Evolutionary conservation across 371 early-diverging fungal species (phyloP), one percentile per base, ranked within the genome.

Genomic region (Thermomucor indicae-seudaticae): DNA sequence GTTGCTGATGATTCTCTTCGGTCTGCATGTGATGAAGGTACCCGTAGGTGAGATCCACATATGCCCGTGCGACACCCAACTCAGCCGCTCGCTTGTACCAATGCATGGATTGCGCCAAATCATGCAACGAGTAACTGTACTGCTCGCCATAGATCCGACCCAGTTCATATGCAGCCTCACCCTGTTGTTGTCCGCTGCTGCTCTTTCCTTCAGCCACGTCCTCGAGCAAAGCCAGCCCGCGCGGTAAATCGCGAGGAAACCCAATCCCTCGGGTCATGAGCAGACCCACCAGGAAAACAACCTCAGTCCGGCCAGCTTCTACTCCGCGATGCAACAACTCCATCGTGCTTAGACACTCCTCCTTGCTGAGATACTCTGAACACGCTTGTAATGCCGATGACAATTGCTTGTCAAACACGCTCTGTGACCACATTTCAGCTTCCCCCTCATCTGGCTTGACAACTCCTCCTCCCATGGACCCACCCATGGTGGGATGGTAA

Each of bases 361-460:
- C 56, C 8, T 30, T 22, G 6, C 24, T 24, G 19, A 73, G 57
- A 3, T 55, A 31, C 6, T 23, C 16, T 1, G 64, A 41, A 28
- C 65, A 64, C 2, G 40, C 30, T 7, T 47, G 22, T 3, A 74
- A 39, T 0, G 70, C 75, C 3, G 44, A 30, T 2, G 64, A 51
- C 0, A 74, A 38, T 24, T 70, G 70, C 40, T 70, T 70, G 35
- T 74, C 75, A 45, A 67, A 74, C 7, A 70, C 60, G 38, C 75
- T 70, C 6, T 60, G 58, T 7, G 75, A 60, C 75, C 75, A 74
- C 25, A 74, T 28, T n/a, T 44, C 43, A 0, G 66, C 50, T 60
- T 73, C 72, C 53, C 65, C 31, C 6, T 37, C 54, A 41, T 54
- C 39, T 48, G 29, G 10, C 47, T 51, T 11, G 46, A 28, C n/a